These are phyloP conservation scores for Nemania sp. DNA, from an alignment of 2,329 filamentous ascomycete genomes.

Conservation along the genomic window DNA sequence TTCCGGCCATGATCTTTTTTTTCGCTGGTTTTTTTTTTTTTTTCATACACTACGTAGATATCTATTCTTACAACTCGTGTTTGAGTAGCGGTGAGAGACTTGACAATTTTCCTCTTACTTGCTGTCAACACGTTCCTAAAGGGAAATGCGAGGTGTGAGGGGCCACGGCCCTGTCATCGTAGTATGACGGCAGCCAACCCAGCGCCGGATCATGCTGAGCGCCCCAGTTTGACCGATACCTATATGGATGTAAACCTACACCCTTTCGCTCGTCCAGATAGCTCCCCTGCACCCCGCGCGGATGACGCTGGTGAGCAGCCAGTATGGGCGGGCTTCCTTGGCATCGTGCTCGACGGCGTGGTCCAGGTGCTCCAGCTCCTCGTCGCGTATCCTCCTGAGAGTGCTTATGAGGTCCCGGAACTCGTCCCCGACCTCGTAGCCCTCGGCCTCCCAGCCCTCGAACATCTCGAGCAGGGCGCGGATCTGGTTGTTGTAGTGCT, in stretches of 20 bases:
- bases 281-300: constrained; percentile 87
- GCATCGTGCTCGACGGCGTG: constrained; percentile 93
- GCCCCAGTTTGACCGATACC: no score
- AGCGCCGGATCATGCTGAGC: no score
- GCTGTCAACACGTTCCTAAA: no score
- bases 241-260: constrained; percentile 47
- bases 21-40: not conserved
- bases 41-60: not conserved
- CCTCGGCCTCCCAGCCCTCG: constrained; percentile 71
- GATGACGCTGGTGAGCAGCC: constrained; percentile 84
- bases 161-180: no score
- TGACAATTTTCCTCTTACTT: no score
- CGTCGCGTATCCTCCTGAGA: constrained; percentile 84
- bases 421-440: constrained; percentile 81
- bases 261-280: constrained; percentile 85
- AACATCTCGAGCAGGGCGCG: constrained; percentile 81
- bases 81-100: no score
- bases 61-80: not conserved
- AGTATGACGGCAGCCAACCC: no score
- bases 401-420: constrained; percentile 72
- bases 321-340: constrained; percentile 86
- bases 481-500: constrained; percentile 94
- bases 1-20: not conserved
- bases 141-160: no score
- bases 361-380: constrained; percentile 96